Base-by-base conservation (phyloP, 352 stramenopile species). In the Phytophthora fragariae region DNA sequence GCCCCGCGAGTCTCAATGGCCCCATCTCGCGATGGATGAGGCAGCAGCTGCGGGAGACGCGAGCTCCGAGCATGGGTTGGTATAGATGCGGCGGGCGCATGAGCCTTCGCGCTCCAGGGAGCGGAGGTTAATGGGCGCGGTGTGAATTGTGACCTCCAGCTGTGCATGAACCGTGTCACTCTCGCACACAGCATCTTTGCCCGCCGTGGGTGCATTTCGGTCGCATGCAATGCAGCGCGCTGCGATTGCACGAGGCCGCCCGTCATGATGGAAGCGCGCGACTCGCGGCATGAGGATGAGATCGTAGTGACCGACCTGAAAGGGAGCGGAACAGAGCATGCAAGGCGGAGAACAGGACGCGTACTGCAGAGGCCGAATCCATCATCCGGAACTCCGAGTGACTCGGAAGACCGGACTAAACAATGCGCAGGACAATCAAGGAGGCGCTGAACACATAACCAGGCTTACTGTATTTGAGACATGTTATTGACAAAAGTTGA, bases 141-240 rank as follows among this genome's bases (percentile, higher is more conserved):
- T 35, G 52, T 68, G 65, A 71, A 71, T 71, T 63, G 59, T 65
- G 66, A 73, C 55, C 31, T 73, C 52, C 66, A 68, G 66, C 58
- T 73, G 66, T 62, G 52, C 19, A 56, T 73, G 66, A 55, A 63
- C 66, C 58, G 66, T 73, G 59, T 64, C 66, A 73, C 66, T 73
- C 59, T 70, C 49, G 57, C 44, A 39, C 44, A 27, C n/a, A 27
- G 47, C 58, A 62, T 73, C 53, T 68, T 62, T 63, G 66, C 65
- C 63, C 35, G 54, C 27, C n/a, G 14, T 19, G 49, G 57, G 54
- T 41, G 52, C 61, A 60, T 46, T 59, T 37, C 44, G 44, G 44
- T 6, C 44, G 44, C 15, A 50, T 41, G 9, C 35, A 41, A 41
- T 15, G 35, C 10, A 41, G 35, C 10, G 35, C 10, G 24, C 24